A percentile compares a stretch with the other conserved stretches of the same genome.
These are phyloP conservation scores for Aotearoamyces nothofagi DNA, from an alignment of 2,329 filamentous ascomycete genomes.

Conservation along the genomic window DNA sequence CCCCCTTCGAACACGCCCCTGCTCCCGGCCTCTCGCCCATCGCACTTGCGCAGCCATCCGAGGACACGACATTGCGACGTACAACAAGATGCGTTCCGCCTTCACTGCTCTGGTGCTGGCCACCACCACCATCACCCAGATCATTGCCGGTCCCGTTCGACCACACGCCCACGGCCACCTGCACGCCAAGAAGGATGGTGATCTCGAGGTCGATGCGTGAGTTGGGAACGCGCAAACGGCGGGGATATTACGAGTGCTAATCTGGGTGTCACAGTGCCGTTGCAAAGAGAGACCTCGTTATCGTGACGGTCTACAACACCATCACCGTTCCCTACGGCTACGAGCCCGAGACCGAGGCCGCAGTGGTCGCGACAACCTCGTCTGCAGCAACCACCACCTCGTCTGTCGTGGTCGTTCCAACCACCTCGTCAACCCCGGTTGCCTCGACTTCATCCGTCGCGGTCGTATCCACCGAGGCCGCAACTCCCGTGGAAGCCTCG, in stretches of 20 bases:
- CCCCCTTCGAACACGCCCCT: background rate
- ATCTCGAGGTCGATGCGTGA: constrained; percentile 1
- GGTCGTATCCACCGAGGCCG: constrained; percentile 1
- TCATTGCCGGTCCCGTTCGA: constrained; percentile 1
- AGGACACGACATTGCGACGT: background rate
- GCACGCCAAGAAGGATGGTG: constrained; percentile 1
- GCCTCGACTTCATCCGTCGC: background rate
- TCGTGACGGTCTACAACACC: background rate
- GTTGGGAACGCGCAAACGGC: background rate
- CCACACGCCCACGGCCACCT: constrained; percentile 1
- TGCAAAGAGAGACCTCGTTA: background rate
- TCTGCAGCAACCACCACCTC: background rate
- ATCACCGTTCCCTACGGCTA: constrained; percentile 1
- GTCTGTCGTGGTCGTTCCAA: too few relatives aligned
- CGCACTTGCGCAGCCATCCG: background rate
- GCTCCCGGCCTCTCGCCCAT: background rate
- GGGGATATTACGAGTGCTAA: background rate
- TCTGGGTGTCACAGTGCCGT: background rate
- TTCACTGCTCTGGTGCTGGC: constrained; percentile 3
- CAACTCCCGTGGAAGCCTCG: background rate
- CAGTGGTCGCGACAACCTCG: background rate
- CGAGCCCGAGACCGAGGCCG: background rate
- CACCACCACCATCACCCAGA: constrained; percentile 1
- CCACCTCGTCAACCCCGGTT: background rate
- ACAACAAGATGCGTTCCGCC: constrained; percentile 1